These are phyloP conservation scores for Allium fistulosum DNA, from an alignment of 106 monocot genomes.

Conservation along the genomic window DNA sequence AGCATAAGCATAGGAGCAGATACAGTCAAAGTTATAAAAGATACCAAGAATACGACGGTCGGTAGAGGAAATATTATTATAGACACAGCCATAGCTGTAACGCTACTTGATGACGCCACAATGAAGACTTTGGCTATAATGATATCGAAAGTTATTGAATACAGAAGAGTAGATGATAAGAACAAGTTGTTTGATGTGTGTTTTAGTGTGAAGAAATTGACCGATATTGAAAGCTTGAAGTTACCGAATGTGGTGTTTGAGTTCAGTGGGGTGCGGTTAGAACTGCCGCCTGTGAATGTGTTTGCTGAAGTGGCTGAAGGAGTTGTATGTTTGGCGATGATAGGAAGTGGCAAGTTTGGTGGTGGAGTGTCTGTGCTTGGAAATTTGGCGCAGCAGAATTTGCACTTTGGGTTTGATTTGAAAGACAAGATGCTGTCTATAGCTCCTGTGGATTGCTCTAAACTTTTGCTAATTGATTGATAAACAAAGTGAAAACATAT, in stretches of 20 bases:
- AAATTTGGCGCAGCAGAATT: slow-evolving; percentile 13
- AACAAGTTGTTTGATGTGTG: too few species aligned
- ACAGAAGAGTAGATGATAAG: too few species aligned
- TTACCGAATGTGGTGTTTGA: too few species aligned
- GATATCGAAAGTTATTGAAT: too few species aligned
- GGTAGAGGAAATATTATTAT: slow-evolving; percentile 21
- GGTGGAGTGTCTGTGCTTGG: not conserved
- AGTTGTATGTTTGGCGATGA: not conserved
- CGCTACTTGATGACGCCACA: slow-evolving; percentile 4
- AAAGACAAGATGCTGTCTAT: slow-evolving; percentile 1
- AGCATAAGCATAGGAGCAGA: too few species aligned
- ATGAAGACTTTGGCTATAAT: not conserved
- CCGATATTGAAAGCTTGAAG: too few species aligned
- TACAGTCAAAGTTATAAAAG: too few species aligned
- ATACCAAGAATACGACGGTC: too few species aligned
- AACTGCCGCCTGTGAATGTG: not conserved
- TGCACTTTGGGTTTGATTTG: slow-evolving; percentile 12
- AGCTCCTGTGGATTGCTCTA: slow-evolving; percentile 7
- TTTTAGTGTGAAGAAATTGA: too few species aligned
- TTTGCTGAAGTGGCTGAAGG: not conserved
- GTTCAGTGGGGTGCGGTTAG: not conserved
- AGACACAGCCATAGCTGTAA: slow-evolving; percentile 44
- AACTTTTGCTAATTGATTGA: not conserved
- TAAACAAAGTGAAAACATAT: too few species aligned
- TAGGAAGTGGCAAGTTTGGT: not conserved